Conservation (phyloP, 306 rosid species). For the Fagus sylvatica region DNA sequence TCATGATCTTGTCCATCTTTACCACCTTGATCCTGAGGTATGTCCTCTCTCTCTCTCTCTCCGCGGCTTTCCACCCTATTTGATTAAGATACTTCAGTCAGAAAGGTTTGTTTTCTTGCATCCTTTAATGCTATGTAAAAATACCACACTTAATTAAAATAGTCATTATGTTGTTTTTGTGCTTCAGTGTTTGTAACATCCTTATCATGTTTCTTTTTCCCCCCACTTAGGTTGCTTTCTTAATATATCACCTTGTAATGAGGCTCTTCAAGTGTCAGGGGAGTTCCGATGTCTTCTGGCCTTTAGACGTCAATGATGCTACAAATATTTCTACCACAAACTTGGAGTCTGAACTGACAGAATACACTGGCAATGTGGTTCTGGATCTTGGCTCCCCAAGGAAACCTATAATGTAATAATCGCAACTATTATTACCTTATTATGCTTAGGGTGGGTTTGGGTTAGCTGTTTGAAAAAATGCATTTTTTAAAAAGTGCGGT, state of each 20-base stretch:
- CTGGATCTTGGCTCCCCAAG: conserved; percentile 71
- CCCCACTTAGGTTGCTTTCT: conserved; percentile 78
- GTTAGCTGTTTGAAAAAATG: too few species aligned
- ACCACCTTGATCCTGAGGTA: conserved; percentile 98
- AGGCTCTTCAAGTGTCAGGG: conserved; percentile 75
- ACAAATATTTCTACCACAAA: conserved; percentile 42
- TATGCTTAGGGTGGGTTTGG: too few species aligned
- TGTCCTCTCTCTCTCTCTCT: conserved; percentile 23
- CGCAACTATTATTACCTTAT: neutral
- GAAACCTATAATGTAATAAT: conserved; percentile 57
- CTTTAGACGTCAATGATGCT: conserved; percentile 58
- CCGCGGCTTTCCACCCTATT: conserved; percentile 4
- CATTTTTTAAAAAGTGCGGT: too few species aligned
- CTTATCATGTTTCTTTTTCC: conserved; percentile 7
- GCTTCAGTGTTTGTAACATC: conserved; percentile 12
- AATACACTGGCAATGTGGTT: conserved; percentile 49
- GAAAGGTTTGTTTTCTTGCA: neutral
- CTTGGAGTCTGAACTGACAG: conserved; percentile 58
- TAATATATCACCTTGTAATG: conserved; percentile 94
- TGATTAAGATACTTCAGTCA: neutral
- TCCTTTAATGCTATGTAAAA: neutral
- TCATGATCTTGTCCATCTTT: conserved; percentile 75
- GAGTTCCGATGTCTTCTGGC: conserved; percentile 79
- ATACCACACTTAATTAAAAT: neutral
- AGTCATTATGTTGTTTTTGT: neutral